phyloP scores from a whole-genome alignment of 129 eudicot genomes.

The Flaveria sonorensis region DNA sequence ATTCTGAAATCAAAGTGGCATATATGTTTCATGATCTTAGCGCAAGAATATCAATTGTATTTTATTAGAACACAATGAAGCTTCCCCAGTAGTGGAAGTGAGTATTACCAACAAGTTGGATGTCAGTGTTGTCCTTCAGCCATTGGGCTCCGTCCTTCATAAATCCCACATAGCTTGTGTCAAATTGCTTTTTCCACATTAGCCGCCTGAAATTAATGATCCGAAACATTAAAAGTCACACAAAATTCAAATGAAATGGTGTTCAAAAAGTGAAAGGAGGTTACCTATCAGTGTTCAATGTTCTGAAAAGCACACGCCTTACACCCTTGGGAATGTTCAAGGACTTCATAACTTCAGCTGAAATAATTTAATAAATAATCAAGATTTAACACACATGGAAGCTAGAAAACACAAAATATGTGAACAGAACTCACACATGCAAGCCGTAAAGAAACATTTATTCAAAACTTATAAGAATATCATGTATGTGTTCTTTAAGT shows the following conservation, averaged over 20 bases:
- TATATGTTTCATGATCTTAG: not conserved
- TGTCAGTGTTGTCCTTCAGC: slow-evolving; percentile 65
- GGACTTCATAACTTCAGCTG: slow-evolving; percentile 62
- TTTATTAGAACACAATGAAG: not conserved
- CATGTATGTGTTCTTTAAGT: not conserved
- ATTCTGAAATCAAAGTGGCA: not conserved
- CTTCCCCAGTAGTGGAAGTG: not conserved
- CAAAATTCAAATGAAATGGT: not conserved
- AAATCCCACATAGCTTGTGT: slow-evolving; percentile 58
- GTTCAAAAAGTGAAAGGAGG: not conserved
- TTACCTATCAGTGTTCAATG: slow-evolving; percentile 65
- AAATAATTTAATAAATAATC: not conserved
- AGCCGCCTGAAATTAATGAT: slow-evolving; percentile 36
- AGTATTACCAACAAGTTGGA: slow-evolving; percentile 62
- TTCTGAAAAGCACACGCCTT: slow-evolving; percentile 63
- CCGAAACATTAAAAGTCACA: not conserved
- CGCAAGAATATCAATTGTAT: not conserved
- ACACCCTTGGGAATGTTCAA: slow-evolving; percentile 61
- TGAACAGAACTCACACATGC: not conserved
- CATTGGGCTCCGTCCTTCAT: slow-evolving; percentile 60
- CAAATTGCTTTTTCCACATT: slow-evolving; percentile 49
- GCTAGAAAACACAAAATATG: not conserved
- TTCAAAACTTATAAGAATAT: not conserved
- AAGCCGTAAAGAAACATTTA: slow-evolving; percentile 1
- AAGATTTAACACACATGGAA: not conserved